Base-by-base conservation (phyloP, 257 asterid genomes). In the Thymus mandschuricus region DNA sequence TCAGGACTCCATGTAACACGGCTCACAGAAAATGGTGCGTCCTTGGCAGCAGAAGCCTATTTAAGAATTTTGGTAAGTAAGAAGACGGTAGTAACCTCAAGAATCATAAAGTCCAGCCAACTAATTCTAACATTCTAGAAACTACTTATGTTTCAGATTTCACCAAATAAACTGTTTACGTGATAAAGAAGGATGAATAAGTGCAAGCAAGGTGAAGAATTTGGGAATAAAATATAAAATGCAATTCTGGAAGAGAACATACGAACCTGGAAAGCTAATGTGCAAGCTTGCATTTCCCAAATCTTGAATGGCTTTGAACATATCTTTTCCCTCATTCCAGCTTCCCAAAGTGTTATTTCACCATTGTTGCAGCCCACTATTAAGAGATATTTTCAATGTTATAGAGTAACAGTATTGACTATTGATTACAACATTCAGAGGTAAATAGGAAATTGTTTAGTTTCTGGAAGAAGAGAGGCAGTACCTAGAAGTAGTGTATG, bases 1-100 rank as follows among this genome's bases (percentile, higher is more conserved):
- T 95, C 99, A 12, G 90, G 90, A 79, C 99, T 92, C 97, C 98
- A 95, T 5, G 96, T 85, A 82, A 95, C 98, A 33, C 90, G 88
- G 84, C 60, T 88, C 60, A 92, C 97, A 52, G 97, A 76, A 81
- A 89, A 89, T 40, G 96, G 94, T 69, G 88, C 91, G 49, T 95
- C 98, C 82, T 95, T 95, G 58, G 95, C 84, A 81, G 82, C 89
- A 66, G 98, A 88, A 77, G 93, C 93, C 97, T 95, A 87, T 83
- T 83, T 63, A 75, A 81, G 75, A 81, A 71, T 56, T 78, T 69
- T 68, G 75, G 60, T 13, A 74, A 69, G 60, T 73, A 62, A 79
- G 83, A 56, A 44, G 57, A 64, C 68, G 64, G 48, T 54, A 64
- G 56, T 46, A 59, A 3, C 11, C 11, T 48, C 12, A 49, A 10